These are phyloP conservation scores for Calonectria hawksworthii DNA, from an alignment of 2,329 filamentous ascomycete genomes.

Conservation along the genomic window DNA sequence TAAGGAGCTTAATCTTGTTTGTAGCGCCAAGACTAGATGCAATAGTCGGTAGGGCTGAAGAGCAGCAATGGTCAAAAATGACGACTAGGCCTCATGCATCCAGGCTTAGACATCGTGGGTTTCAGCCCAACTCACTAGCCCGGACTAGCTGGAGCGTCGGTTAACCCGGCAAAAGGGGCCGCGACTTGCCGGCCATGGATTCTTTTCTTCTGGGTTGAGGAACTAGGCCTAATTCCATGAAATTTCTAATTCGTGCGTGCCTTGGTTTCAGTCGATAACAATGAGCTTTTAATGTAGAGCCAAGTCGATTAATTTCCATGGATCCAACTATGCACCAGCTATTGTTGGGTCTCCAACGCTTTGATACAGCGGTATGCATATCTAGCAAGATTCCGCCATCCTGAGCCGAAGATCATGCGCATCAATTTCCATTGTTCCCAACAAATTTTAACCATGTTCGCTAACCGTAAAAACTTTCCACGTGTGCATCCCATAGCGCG, in stretches of 20 bases:
- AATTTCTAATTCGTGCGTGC: not conserved
- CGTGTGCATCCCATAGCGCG: not conserved
- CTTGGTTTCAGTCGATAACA: not conserved
- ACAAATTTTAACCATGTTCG: not conserved
- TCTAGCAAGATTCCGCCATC: not conserved
- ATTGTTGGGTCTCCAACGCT: not conserved
- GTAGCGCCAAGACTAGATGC: not conserved
- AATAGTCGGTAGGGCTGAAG: not conserved
- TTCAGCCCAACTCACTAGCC: not conserved
- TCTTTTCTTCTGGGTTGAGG: not conserved
- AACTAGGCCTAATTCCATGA: not conserved
- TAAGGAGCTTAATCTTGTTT: not conserved
- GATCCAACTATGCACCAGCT: not conserved
- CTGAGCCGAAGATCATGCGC: not conserved
- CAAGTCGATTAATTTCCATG: not conserved
- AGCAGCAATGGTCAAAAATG: not conserved
- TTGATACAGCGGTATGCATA: not conserved
- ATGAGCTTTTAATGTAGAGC: not conserved
- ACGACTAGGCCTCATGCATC: not conserved
- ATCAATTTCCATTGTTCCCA: not conserved
- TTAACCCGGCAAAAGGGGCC: not conserved
- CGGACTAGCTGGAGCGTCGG: not conserved
- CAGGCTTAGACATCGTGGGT: not conserved
- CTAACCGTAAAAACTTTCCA: not conserved
- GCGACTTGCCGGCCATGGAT: not conserved